Percentiles rank a stretch among this genome's conserved stretches.
phyloP scores from a whole-genome alignment of 768 basidiomycete species.

The Roridomyces roridus region DNA sequence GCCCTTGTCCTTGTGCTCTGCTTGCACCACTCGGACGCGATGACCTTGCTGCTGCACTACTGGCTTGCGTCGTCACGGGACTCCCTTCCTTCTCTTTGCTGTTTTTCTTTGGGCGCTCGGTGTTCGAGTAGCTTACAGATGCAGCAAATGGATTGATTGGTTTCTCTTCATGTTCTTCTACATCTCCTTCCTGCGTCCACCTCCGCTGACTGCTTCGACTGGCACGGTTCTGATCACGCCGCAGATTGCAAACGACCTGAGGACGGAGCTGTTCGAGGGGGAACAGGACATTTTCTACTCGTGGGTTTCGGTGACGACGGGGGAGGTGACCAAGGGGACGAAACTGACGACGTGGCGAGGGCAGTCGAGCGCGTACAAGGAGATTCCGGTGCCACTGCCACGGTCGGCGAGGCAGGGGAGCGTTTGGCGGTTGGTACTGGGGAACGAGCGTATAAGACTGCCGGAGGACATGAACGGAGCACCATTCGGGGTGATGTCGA shows the following conservation, averaged over 20 bases:
- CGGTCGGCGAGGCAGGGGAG: conserved; percentile 50
- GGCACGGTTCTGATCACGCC: conserved; percentile 70
- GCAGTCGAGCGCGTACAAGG: conserved; percentile 70
- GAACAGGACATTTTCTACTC: conserved; percentile 70
- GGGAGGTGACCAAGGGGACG: conserved; percentile 42
- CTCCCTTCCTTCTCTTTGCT: no score
- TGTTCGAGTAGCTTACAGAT: no score
- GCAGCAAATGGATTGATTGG: no score
- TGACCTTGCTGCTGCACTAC: no score
- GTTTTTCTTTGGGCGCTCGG: no score
- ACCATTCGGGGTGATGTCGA: conserved; percentile 69
- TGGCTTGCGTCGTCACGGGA: no score
- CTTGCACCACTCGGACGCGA: no score
- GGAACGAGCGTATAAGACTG: conserved; percentile 39
- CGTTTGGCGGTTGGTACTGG: conserved; percentile 69
- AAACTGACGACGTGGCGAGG: conserved; percentile 82
- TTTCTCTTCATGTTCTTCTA: conserved; percentile 86
- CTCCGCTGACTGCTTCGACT: conserved; percentile 57
- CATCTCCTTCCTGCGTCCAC: conserved; percentile 89
- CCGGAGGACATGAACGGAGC: conserved; percentile 43
- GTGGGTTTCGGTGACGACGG: conserved; percentile 50
- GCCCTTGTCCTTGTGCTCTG: no score
- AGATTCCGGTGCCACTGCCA: conserved; percentile 71
- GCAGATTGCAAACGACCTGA: conserved; percentile 88
- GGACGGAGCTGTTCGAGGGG: conserved; percentile 71